These are phyloP conservation scores for Neolentinus lepideus DNA, from an alignment of 1,284 basidiomycete genomes.

Conservation along the genomic window DNA sequence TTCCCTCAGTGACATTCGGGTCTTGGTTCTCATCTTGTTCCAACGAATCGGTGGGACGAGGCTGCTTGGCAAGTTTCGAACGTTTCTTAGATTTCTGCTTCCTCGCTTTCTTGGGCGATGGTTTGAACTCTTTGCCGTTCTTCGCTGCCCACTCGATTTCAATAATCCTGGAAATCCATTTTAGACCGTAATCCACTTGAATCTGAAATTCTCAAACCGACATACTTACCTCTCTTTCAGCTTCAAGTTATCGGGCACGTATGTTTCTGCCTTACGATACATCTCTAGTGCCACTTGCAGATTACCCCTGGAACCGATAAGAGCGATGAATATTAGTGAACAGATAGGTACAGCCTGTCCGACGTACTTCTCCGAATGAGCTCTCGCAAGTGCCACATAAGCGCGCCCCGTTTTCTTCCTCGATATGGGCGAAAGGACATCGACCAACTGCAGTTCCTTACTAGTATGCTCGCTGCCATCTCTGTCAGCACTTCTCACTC, in stretches of 20 bases:
- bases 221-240: slow-evolving; percentile 62
- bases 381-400: slow-evolving; percentile 66
- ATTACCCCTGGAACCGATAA: slow-evolving; percentile 45
- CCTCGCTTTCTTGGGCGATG: slow-evolving; percentile 51
- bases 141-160: slow-evolving; percentile 68
- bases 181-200: neutral
- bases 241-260: slow-evolving; percentile 73
- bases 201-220: neutral
- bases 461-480: slow-evolving; percentile 46
- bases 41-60: neutral
- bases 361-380: slow-evolving; percentile 69
- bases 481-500: neutral
- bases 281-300: slow-evolving; percentile 65
- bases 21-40: neutral
- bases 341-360: neutral
- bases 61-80: neutral
- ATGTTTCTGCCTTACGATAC: slow-evolving; percentile 67
- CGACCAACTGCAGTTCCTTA: slow-evolving; percentile 50
- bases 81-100: slow-evolving; percentile 28
- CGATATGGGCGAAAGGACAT: slow-evolving; percentile 58
- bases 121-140: slow-evolving; percentile 48
- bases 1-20: slow-evolving; percentile 8
- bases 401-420: slow-evolving; percentile 71
- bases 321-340: neutral
- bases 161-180: slow-evolving; percentile 45